A percentile compares a stretch with the other conserved stretches of the same genome.
These are phyloP conservation scores for Penicillium bialowiezense DNA, from an alignment of 495 filamentous ascomycete species.

Conservation along the genomic window DNA sequence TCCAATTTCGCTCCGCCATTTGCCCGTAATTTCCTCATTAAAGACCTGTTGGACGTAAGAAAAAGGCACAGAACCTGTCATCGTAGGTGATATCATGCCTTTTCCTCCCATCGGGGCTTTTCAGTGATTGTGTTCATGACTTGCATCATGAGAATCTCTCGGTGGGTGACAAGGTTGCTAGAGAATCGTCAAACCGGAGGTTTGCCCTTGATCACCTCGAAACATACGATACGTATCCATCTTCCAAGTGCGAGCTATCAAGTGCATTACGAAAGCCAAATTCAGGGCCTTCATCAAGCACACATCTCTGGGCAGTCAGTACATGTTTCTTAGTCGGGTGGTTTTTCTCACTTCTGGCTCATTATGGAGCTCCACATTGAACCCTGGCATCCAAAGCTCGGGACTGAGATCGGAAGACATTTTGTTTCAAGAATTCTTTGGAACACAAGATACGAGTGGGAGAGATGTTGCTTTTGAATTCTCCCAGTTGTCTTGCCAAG, in stretches of 20 bases:
- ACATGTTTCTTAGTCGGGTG: not conserved
- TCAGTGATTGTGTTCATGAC: constrained; percentile 42
- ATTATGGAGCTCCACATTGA: not conserved
- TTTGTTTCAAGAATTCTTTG: no score
- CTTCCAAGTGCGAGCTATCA: not conserved
- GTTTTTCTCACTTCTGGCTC: not conserved
- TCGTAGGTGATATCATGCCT: constrained; percentile 23
- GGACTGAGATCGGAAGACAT: not conserved
- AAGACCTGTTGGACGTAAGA: constrained; percentile 26
- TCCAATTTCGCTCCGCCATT: constrained; percentile 38
- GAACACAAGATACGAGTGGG: no score
- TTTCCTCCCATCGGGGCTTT: constrained; percentile 47
- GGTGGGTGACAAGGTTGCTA: not conserved
- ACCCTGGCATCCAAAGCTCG: not conserved
- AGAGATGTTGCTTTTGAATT: no score
- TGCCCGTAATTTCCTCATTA: constrained; percentile 37
- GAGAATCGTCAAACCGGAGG: not conserved
- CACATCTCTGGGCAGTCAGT: not conserved
- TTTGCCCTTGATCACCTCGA: not conserved
- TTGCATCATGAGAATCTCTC: constrained; percentile 25
- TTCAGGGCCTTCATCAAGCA: not conserved
- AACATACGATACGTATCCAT: not conserved
- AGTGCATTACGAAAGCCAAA: not conserved
- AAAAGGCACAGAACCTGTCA: not conserved
- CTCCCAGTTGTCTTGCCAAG: no score